phyloP scores from a whole-genome alignment of 768 basidiomycete species.

The Lactifluus piperatus region DNA sequence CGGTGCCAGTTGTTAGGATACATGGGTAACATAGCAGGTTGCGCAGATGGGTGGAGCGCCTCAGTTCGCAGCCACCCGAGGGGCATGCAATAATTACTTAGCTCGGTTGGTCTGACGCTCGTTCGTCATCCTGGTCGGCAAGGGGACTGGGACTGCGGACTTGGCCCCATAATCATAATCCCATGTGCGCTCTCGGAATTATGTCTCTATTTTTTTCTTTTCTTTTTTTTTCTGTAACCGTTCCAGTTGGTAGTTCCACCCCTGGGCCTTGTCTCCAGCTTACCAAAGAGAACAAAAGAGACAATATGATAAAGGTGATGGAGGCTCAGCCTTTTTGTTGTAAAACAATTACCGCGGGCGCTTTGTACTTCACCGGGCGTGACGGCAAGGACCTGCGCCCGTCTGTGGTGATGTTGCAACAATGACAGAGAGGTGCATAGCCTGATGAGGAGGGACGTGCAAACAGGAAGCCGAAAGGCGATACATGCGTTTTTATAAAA shows the following conservation, averaged over 20 bases:
- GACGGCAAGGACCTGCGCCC: not conserved
- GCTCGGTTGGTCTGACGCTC: conserved; percentile 1
- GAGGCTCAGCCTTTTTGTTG: not conserved
- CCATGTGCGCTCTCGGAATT: not conserved
- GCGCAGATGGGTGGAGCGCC: conserved; percentile 10
- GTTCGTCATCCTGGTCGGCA: conserved; percentile 20
- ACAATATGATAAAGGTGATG: not conserved
- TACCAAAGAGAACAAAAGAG: not conserved
- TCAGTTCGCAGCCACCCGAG: conserved; percentile 14
- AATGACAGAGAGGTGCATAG: not conserved
- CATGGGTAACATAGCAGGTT: conserved; percentile 19
- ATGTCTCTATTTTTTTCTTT: not conserved
- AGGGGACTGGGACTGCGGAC: conserved; percentile 20
- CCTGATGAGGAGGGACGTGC: not conserved
- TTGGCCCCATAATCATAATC: not conserved
- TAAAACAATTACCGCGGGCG: not conserved
- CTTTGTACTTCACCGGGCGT: not conserved
- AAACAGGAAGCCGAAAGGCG: not conserved
- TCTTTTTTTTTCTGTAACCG: not conserved
- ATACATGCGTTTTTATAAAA: not conserved
- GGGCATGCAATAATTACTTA: conserved; percentile 7
- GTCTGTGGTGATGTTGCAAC: not conserved
- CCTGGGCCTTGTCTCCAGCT: not conserved
- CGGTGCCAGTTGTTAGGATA: conserved; percentile 20
- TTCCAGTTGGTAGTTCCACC: not conserved